These are phyloP conservation scores for Phanerochaete sordida DNA, from an alignment of 768 basidiomycete genomes.

Conservation along the genomic window DNA sequence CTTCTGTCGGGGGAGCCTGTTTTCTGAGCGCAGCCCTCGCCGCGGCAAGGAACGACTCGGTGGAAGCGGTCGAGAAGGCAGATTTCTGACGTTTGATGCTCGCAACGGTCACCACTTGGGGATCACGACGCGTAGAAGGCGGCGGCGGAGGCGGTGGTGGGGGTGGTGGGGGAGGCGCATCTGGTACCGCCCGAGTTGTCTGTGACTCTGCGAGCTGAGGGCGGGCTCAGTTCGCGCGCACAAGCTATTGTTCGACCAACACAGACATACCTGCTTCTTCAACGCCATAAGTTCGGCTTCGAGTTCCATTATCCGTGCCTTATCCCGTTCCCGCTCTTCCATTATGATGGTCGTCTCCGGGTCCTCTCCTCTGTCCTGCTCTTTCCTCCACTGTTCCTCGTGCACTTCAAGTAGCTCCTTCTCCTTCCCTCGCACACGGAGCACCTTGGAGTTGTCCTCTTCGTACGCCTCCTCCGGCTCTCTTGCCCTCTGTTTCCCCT, in stretches of 20 bases:
- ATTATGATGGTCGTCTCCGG: slow-evolving; percentile 29
- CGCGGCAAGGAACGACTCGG: slow-evolving; percentile 43
- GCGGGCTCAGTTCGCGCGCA: background rate
- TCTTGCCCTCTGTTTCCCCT: slow-evolving; percentile 27
- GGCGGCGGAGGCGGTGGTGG: slow-evolving; percentile 34
- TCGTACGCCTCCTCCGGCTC: slow-evolving; percentile 23
- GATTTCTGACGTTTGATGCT: background rate
- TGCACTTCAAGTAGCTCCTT: slow-evolving; percentile 55
- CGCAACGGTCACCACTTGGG: slow-evolving; percentile 16
- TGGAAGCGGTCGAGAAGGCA: slow-evolving; percentile 19
- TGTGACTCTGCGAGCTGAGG: slow-evolving; percentile 8
- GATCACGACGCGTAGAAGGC: background rate
- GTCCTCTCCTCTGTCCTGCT: slow-evolving; percentile 30
- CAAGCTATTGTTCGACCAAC: background rate
- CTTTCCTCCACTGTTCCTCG: slow-evolving; percentile 42
- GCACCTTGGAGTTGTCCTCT: slow-evolving; percentile 41
- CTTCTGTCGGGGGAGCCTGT: slow-evolving; percentile 54
- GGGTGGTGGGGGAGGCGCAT: slow-evolving; percentile 42
- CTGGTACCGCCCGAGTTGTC: background rate
- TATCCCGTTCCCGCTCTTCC: slow-evolving; percentile 50
- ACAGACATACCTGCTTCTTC: slow-evolving; percentile 43
- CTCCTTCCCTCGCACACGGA: slow-evolving; percentile 56
- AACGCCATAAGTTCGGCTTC: slow-evolving; percentile 63
- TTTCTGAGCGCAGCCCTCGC: slow-evolving; percentile 68
- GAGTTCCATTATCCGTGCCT: slow-evolving; percentile 57